phyloP scores from a whole-genome alignment of 106 monocot species.

The Xerophyta viscosa region DNA sequence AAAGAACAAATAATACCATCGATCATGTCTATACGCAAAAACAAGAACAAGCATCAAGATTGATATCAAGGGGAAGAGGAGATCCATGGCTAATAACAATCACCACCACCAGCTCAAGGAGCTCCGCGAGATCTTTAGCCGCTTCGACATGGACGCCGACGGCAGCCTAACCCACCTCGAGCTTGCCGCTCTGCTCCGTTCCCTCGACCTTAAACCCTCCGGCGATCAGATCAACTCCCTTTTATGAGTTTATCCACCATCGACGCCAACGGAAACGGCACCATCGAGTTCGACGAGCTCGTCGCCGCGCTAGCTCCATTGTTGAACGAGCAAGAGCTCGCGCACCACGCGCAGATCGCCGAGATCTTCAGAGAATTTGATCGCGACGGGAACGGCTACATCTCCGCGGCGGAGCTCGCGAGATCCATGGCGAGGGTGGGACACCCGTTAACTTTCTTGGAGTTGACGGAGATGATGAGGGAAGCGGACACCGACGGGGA shows the following conservation, averaged over 20 bases:
- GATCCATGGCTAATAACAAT: too few relatives aligned
- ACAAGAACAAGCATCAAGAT: too few relatives aligned
- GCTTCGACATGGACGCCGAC: conserved; percentile 72
- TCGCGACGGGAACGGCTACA: conserved; percentile 68
- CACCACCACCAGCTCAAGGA: conserved; percentile 23
- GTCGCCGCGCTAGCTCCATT: conserved; percentile 41
- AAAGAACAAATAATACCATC: too few relatives aligned
- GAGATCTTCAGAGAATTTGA: conserved; percentile 56
- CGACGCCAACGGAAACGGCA: conserved; percentile 66
- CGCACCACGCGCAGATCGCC: conserved; percentile 46
- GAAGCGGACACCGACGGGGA: conserved; percentile 60
- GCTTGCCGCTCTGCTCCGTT: conserved; percentile 63
- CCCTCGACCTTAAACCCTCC: conserved; percentile 47
- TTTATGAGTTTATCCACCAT: conserved; percentile 49
- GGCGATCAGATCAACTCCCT: conserved; percentile 66
- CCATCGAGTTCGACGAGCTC: conserved; percentile 67
- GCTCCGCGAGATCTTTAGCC: conserved; percentile 43
- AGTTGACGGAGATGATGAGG: conserved; percentile 53
- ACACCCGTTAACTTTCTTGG: conserved; percentile 43
- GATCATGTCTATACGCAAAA: too few relatives aligned
- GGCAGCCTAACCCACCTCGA: conserved; percentile 66
- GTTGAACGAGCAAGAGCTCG: conserved; percentile 40
- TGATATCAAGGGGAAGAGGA: too few relatives aligned
- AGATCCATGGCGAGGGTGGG: conserved; percentile 65
- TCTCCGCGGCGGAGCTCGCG: conserved; percentile 66